Evolutionary conservation across 1,139 yeast species (phyloP), one percentile per base, ranked within the genome.

Genomic region (Yamadazyma buinensis): DNA sequence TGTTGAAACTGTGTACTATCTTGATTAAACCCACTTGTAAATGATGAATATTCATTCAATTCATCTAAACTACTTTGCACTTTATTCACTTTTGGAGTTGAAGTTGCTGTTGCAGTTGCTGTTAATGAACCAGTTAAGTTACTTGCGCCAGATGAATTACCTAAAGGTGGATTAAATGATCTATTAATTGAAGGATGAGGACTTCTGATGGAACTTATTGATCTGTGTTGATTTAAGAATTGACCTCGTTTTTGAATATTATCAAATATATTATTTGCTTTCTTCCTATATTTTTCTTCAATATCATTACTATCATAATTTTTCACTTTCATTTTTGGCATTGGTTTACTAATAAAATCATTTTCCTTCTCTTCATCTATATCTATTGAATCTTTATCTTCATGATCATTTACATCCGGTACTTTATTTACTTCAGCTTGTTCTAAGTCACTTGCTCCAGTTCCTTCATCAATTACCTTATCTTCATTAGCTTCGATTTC

Each of bases 241-340:
- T 37, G 47, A 15, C 49, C 69, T 42, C 61, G 47, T 39, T 57
- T 60, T 38, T 66, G 69, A 23, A 69, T 54, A 40, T 67, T 61
- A 24, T 61, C 61, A 43, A 67, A 68, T 1, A 69, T 48, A 32
- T 61, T 55, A 35, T 69, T 57, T 7, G 74, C 75, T 46, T 67
- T 66, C 24, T 52, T 53, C 29, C 58, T 48, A 41, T 62, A 68
- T 33, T 61, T 62, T 33, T 60, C 58, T 37, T 65, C 67, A 27
- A 64, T 57, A 20, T 62, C 46, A 7, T 59, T 62, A 3, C 54
- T 49, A 32, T 54, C 60, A 41, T 59, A 61, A 32, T 53, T 54
- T 33, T 62, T 60, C 28, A 64, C 59, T 33, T 57, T 62, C 36
- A 59, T 39, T 30, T 53, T 56, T n/a, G 61, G 63, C 35, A 37